Evolutionary conservation across 306 rosid species (phyloP).

Genomic region (Castanea sativa): DNA sequence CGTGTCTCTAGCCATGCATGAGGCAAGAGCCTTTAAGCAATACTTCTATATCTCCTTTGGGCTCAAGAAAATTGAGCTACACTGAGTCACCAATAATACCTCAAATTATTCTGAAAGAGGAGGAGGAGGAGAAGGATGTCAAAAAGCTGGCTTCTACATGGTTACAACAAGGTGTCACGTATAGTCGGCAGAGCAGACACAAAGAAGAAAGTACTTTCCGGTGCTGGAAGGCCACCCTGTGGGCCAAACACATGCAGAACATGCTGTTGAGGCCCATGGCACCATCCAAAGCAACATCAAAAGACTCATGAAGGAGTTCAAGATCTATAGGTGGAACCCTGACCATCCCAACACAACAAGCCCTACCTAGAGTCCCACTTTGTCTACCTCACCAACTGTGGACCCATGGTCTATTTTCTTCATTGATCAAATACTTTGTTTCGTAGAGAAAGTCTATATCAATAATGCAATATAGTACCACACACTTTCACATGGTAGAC

Average conservation of each 20-base stretch:
- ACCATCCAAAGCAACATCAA: neutral
- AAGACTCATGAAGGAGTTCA: conserved; percentile 29
- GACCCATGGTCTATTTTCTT: conserved; percentile 25
- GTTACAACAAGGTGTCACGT: conserved; percentile 23
- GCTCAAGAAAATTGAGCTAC: neutral
- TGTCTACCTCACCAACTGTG: conserved; percentile 34
- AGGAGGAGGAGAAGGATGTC: conserved; percentile 12
- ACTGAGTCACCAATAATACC: too few species aligned
- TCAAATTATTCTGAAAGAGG: neutral
- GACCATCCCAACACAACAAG: conserved; percentile 25
- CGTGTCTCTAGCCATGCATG: neutral
- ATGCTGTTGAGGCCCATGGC: conserved; percentile 24
- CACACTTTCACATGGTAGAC: too few species aligned
- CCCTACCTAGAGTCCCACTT: conserved; percentile 41
- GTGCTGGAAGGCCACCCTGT: conserved; percentile 31
- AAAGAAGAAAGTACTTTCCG: conserved; percentile 19
- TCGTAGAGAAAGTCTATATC: too few species aligned
- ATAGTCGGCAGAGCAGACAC: conserved; percentile 15
- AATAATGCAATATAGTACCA: too few species aligned
- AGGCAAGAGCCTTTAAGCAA: too few species aligned
- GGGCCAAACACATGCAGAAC: conserved; percentile 29
- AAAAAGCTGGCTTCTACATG: conserved; percentile 27
- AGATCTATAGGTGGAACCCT: conserved; percentile 42
- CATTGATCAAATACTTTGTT: neutral
- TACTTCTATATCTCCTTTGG: neutral